Percentiles rank a stretch among this genome's conserved stretches.
Evolutionary conservation across 352 stramenopile species (phyloP).

Genomic region (Phytophthora parvispora): DNA sequence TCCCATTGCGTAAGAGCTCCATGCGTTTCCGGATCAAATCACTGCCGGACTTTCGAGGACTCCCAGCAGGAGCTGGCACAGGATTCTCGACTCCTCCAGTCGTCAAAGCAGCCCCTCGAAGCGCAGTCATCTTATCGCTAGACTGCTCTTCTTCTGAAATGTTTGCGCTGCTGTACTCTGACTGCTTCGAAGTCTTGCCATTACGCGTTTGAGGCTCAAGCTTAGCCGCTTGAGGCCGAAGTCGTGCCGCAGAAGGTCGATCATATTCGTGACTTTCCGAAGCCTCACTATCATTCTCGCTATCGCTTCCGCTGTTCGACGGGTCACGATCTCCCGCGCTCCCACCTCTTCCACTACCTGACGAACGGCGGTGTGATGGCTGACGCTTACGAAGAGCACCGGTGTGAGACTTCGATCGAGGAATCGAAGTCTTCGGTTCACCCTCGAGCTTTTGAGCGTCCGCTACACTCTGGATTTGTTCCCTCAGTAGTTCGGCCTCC

Average conservation of each 20-base stretch:
- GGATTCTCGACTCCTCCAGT: slow-evolving; percentile 3
- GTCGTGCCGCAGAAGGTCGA: slow-evolving; percentile 11
- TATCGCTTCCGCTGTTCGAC: slow-evolving; percentile 46
- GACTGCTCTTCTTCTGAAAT: slow-evolving; percentile 8
- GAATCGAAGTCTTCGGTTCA: slow-evolving; percentile 20
- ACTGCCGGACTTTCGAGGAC: slow-evolving; percentile 41
- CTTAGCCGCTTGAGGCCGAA: slow-evolving; percentile 6
- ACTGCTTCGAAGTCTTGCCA: slow-evolving; percentile 8
- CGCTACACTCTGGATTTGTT: slow-evolving; percentile 42
- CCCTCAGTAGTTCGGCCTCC: slow-evolving; percentile 62
- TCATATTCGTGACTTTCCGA: slow-evolving; percentile 32
- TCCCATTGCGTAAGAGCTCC: slow-evolving; percentile 77
- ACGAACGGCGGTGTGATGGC: slow-evolving; percentile 6
- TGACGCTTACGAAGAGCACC: slow-evolving; percentile 17
- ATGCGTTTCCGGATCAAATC: slow-evolving; percentile 76
- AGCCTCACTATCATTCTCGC: slow-evolving; percentile 63
- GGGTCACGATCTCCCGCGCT: slow-evolving; percentile 18
- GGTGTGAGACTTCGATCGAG: slow-evolving; percentile 43
- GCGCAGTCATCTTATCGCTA: slow-evolving; percentile 14
- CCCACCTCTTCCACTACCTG: slow-evolving; percentile 10
- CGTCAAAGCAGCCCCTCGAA: slow-evolving; percentile 19
- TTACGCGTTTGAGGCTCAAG: neutral
- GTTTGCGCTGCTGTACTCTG: slow-evolving; percentile 26
- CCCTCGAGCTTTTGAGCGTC: slow-evolving; percentile 4
- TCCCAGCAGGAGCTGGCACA: slow-evolving; percentile 4